Evolutionary conservation across 2,329 filamentous ascomycete genomes (phyloP).

Genomic region (Colletotrichum lindemuthianum): DNA sequence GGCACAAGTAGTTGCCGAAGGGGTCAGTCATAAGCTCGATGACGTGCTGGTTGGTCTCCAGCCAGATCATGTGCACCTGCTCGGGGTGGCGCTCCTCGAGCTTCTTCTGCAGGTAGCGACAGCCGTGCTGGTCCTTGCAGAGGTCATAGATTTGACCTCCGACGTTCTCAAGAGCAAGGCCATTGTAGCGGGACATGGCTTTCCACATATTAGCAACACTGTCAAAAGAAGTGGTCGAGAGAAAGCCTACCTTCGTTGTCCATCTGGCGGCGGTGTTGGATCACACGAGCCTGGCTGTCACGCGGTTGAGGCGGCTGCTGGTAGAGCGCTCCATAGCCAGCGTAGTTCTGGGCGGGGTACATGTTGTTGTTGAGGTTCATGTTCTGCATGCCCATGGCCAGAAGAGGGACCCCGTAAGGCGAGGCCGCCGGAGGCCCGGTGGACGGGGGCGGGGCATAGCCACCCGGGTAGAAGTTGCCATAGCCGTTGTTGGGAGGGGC

Average conservation of each 20-base stretch:
- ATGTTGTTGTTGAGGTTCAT: constrained; percentile 62
- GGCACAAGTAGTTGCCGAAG: constrained; percentile 98
- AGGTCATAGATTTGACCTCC: constrained; percentile 86
- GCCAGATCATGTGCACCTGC: constrained; percentile 91
- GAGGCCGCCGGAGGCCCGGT: constrained; percentile 28
- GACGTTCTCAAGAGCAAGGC: constrained; percentile 83
- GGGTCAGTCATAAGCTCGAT: constrained; percentile 99
- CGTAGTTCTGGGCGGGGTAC: constrained; percentile 68
- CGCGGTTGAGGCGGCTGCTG: constrained; percentile 65
- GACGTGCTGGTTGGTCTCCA: constrained; percentile 92
- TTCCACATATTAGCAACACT: constrained; percentile 42
- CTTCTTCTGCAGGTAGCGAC: constrained; percentile 96
- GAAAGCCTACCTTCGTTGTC: constrained; percentile 72
- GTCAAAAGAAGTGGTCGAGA: not conserved
- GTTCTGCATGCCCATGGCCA: constrained; percentile 75
- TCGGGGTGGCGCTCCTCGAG: constrained; percentile 88
- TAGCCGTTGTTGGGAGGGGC: constrained; percentile 25
- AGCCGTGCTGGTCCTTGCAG: constrained; percentile 98
- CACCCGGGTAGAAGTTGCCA: constrained; percentile 29
- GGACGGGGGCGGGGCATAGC: constrained; percentile 28
- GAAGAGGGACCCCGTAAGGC: constrained; percentile 63
- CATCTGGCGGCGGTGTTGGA: constrained; percentile 78
- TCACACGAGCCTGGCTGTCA: constrained; percentile 80
- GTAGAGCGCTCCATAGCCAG: constrained; percentile 64
- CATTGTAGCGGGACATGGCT: constrained; percentile 84